Evolutionary conservation across 2,329 filamentous ascomycete species (phyloP).

Genomic region (Colletotrichum sublineola): DNA sequence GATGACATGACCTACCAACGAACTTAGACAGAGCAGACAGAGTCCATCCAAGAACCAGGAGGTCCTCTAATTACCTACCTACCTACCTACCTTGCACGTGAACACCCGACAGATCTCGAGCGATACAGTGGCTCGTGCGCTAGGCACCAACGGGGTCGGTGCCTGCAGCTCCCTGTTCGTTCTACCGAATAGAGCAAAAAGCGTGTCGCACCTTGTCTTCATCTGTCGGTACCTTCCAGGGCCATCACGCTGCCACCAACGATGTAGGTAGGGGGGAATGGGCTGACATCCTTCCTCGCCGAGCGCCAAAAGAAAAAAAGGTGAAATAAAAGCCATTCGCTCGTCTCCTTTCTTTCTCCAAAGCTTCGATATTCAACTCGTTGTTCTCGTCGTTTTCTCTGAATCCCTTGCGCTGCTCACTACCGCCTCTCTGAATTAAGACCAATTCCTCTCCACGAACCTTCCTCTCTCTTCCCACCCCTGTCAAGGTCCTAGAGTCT

Average conservation of each 20-base stretch:
- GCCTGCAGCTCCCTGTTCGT: conserved; percentile 34
- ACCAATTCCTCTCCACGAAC: not conserved
- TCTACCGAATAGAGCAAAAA: conserved; percentile 21
- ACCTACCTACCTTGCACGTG: conserved; percentile 12
- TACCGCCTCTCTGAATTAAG: not conserved
- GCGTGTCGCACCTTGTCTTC: conserved; percentile 18
- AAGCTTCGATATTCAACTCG: not conserved
- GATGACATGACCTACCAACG: not conserved
- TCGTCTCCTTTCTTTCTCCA: not conserved
- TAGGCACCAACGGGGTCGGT: conserved; percentile 40
- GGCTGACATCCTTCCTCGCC: not conserved
- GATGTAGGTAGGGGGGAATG: not conserved
- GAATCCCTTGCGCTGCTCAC: not conserved
- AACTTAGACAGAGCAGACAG: not conserved
- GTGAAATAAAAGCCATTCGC: conserved; percentile 2
- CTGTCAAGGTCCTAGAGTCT: not conserved
- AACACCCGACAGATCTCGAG: conserved; percentile 20
- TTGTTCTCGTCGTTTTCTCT: not conserved
- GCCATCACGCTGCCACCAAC: not conserved
- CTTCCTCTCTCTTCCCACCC: not conserved
- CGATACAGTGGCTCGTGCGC: conserved; percentile 34
- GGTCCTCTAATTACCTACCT: not conserved
- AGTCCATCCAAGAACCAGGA: not conserved
- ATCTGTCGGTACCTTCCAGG: not conserved
- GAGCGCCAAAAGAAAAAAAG: not conserved